Conservation (phyloP, 148 eudicot genomes). For the Fagopyrum homotropicum region DNA sequence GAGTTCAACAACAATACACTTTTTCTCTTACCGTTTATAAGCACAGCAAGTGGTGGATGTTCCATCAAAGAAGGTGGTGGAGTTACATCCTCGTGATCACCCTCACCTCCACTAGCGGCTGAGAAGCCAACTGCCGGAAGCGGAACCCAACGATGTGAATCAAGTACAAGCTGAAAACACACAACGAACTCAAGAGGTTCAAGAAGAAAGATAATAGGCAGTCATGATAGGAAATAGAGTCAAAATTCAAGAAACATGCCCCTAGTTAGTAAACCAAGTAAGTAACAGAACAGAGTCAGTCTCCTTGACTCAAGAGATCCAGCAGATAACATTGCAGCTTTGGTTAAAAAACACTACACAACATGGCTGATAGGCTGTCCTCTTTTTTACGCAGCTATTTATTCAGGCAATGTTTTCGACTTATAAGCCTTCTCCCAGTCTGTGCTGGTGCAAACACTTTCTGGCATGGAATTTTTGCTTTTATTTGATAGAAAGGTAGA, state of each 20-base stretch:
- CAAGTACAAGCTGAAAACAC: constrained; percentile 69
- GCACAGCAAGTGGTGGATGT: constrained; percentile 98
- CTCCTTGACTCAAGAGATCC: constrained; percentile 4
- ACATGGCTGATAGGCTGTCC: not conserved
- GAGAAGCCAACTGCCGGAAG: constrained; percentile 84
- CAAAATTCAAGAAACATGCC: not conserved
- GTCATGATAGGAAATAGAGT: not conserved
- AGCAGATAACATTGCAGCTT: not conserved
- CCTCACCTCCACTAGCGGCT: constrained; percentile 53
- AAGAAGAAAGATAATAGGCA: not conserved
- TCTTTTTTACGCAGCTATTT: not conserved
- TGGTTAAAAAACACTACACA: not conserved
- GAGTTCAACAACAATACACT: not conserved
- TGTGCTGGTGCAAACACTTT: not conserved
- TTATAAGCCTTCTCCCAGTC: not conserved
- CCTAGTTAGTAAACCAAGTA: not conserved
- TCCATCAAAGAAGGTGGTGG: constrained; percentile 94
- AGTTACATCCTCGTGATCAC: constrained; percentile 69
- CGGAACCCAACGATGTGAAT: constrained; percentile 98
- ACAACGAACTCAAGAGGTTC: not conserved
- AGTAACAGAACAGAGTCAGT: not conserved
- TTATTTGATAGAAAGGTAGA: not conserved
- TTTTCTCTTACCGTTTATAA: constrained; percentile 64
- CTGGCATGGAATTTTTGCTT: not conserved
- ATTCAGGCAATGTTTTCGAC: not conserved